Evolutionary conservation across 306 rosid species (phyloP).

Genomic region (Cotoneaster glaucophyllus): DNA sequence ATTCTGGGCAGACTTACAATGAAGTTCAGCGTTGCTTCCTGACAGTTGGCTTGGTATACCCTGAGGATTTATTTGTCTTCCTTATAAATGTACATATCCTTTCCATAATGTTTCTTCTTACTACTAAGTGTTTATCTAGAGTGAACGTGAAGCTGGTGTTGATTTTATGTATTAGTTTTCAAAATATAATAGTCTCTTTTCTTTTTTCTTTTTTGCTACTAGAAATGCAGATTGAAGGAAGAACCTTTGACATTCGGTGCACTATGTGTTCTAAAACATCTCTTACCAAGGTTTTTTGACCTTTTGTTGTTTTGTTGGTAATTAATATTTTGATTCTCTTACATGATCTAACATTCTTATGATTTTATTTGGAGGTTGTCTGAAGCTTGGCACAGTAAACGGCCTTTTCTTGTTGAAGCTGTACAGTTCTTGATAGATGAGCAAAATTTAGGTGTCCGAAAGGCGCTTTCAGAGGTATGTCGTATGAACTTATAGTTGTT

Average conservation of each 20-base stretch:
- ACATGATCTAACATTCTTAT: constrained; percentile 19
- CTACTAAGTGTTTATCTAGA: background rate
- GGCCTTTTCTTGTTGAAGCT: constrained; percentile 69
- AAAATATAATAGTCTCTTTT: background rate
- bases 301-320: constrained; percentile 10
- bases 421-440: constrained; percentile 78
- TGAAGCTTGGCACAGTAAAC: constrained; percentile 87
- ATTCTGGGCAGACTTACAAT: constrained; percentile 71
- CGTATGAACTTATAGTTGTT: constrained; percentile 1
- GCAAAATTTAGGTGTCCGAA: constrained; percentile 64
- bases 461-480: constrained; percentile 81
- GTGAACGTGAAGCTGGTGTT: background rate
- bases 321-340: constrained; percentile 16
- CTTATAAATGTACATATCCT: constrained; percentile 69
- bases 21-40: constrained; percentile 96
- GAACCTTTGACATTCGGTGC: constrained; percentile 76
- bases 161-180: background rate
- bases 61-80: constrained; percentile 81
- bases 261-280: constrained; percentile 83
- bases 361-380: constrained; percentile 54
- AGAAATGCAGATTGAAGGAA: constrained; percentile 94
- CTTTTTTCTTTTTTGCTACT: constrained; percentile 7
- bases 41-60: constrained; percentile 81
- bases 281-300: constrained; percentile 71
- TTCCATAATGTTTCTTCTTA: background rate